Base-by-base conservation (phyloP, 2,329 filamentous ascomycete species). In the Hypoxylon sp. region DNA sequence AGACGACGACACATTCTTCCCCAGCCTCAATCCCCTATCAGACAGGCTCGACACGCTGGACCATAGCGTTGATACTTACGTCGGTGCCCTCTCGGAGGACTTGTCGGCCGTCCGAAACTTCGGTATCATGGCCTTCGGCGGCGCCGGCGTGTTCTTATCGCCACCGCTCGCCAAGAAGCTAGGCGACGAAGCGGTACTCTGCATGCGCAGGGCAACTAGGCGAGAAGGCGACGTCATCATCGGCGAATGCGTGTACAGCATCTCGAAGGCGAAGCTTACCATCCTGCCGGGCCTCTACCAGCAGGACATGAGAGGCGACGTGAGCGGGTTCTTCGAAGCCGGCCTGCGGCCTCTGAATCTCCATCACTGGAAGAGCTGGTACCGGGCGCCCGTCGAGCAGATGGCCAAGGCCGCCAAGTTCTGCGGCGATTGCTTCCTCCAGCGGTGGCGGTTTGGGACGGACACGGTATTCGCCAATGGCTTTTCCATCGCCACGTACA, bases 361-460 rank as follows among this genome's bases (percentile, higher is more conserved):
- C 5, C 85, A 88, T 68, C 85, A 88, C 73, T 87, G 84, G 83
- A 86, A 85, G 69, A 82, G 79, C 10, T 87, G 84, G 83, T 84
- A 85, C 71, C 66, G 76, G 7, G 76, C 75, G 21, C 80, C 79
- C 45, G 75, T 86, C 37, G 76, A 78, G 42, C 75, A 78, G 54
- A 81, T 85, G 73, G 77, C 80, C 26, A 71, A 75, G 33, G 73
- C 83, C 10, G 73, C 78, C 5, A 69, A 77, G 8, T 68, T 84
- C n/a, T 87, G 85, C 63, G 84, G 85, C 4, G 79, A 81, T 43
- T 87, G 84, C 56, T 78, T 86, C 59, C 72, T 88, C 45, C 82
- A 84, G 65, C 78, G 85, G 20, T 87, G 79, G 75, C 74, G 78
- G 40, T 78, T 81, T 49, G 75, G 71, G 29, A 57, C 68, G n/a